phyloP scores from a whole-genome alignment of 202 grass and related monocot genomes.

The Panicum virgatum region DNA sequence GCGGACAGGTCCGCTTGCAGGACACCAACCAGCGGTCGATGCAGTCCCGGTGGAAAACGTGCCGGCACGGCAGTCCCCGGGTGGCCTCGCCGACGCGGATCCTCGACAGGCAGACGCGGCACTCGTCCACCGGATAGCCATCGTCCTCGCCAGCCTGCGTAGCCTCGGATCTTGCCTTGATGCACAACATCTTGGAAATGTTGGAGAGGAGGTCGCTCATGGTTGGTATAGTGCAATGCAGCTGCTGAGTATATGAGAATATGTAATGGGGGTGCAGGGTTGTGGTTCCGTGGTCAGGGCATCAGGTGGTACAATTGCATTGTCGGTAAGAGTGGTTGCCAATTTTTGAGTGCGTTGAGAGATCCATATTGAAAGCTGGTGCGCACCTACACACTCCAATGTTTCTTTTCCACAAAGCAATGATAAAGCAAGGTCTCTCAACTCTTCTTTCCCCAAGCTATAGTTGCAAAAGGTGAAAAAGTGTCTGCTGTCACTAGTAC shows the following conservation, averaged over 20 bases:
- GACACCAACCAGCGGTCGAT: constrained; percentile 56
- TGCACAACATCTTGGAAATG: constrained; percentile 57
- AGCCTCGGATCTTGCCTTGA: constrained; percentile 30
- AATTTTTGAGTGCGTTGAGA: constrained; percentile 36
- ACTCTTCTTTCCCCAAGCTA: too few relatives aligned
- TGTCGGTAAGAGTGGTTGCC: constrained; percentile 46
- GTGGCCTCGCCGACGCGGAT: constrained; percentile 46
- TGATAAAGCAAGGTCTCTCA: not conserved
- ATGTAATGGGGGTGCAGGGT: constrained; percentile 9
- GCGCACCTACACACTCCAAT: constrained; percentile 49
- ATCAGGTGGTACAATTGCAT: constrained; percentile 46
- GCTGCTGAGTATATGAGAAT: not conserved
- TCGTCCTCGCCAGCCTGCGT: not conserved
- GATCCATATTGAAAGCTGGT: constrained; percentile 61
- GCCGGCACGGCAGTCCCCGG: constrained; percentile 51
- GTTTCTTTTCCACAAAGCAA: constrained; percentile 49
- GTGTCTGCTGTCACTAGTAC: too few relatives aligned
- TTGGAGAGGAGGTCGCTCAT: constrained; percentile 64
- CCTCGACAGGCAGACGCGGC: constrained; percentile 63
- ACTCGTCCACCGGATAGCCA: constrained; percentile 40
- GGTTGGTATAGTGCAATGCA: constrained; percentile 3
- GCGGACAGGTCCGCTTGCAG: constrained; percentile 65
- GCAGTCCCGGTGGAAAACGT: constrained; percentile 70
- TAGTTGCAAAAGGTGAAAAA: too few relatives aligned
- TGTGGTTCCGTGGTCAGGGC: constrained; percentile 26